Evolutionary conservation across 768 basidiomycete genomes (phyloP).

Genomic region (Suillus tomentosus): DNA sequence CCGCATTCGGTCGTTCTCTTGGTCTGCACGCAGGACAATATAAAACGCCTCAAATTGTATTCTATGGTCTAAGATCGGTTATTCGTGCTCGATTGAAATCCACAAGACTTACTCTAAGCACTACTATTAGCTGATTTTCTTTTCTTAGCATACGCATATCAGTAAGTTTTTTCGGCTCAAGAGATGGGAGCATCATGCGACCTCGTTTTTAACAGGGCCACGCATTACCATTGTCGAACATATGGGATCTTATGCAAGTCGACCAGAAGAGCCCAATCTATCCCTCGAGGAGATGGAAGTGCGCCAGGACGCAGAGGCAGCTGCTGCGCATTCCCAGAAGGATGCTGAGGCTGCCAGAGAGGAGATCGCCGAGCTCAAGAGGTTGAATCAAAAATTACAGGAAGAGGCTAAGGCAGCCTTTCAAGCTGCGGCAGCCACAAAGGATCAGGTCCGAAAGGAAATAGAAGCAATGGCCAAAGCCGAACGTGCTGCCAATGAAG

Average conservation of each 20-base stretch:
- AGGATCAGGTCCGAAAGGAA: not conserved
- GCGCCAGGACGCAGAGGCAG: slow-evolving; percentile 11
- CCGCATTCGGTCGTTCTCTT: too few relatives aligned
- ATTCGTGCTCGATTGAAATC: too few relatives aligned
- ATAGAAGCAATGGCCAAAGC: not conserved
- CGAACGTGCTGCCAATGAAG: slow-evolving; percentile 8
- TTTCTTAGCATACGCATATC: too few relatives aligned
- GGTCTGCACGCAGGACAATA: too few relatives aligned
- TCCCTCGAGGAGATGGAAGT: slow-evolving; percentile 4
- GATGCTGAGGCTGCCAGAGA: not conserved
- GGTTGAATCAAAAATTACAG: not conserved
- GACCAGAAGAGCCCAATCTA: slow-evolving; percentile 4
- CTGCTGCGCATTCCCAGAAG: not conserved
- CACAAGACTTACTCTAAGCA: too few relatives aligned
- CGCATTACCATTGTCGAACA: not conserved
- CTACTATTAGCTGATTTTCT: too few relatives aligned
- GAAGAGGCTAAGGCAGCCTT: not conserved
- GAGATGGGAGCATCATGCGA: not conserved
- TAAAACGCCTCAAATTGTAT: too few relatives aligned
- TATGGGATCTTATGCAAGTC: not conserved
- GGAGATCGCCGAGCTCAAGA: too few relatives aligned
- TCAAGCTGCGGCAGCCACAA: not conserved
- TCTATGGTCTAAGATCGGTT: too few relatives aligned
- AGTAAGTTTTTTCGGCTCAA: not conserved
- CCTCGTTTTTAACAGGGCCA: not conserved